Evolutionary conservation across 768 basidiomycete species (phyloP).

Genomic region (Suillus plorans): DNA sequence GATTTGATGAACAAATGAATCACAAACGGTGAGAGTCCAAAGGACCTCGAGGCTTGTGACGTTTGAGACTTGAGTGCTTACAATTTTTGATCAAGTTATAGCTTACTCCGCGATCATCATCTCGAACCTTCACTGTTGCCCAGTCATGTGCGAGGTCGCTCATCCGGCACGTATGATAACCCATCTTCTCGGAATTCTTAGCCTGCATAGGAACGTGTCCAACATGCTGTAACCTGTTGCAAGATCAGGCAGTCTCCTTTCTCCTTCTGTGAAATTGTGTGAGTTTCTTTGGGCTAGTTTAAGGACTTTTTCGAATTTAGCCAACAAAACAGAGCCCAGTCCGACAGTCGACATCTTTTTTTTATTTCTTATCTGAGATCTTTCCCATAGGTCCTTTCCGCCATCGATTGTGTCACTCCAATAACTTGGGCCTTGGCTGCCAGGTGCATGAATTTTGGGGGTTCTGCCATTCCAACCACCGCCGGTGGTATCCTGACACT

Average conservation of each 20-base stretch:
- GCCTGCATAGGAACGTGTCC: conserved; percentile 2
- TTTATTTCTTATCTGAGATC: conserved; percentile 4
- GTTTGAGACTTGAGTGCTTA: background rate
- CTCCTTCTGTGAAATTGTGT: conserved; percentile 1
- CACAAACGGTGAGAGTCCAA: background rate
- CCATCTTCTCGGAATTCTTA: background rate
- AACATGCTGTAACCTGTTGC: conserved; percentile 1
- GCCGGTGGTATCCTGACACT: background rate
- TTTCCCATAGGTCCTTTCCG: background rate
- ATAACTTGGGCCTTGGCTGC: background rate
- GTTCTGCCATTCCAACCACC: background rate
- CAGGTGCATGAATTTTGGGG: background rate
- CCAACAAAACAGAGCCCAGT: conserved; percentile 2
- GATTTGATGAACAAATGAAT: background rate
- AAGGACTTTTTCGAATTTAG: conserved; percentile 3
- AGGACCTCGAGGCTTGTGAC: conserved; percentile 4
- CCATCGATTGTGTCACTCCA: background rate
- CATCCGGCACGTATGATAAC: background rate
- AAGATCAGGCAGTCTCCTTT: background rate
- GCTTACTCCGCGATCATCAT: background rate
- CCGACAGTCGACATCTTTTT: background rate
- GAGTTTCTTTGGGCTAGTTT: conserved; percentile 3
- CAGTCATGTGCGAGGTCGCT: background rate
- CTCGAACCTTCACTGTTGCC: background rate
- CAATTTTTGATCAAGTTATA: background rate